Conservation (phyloP, 768 basidiomycete species). For the Arthromyces matolae region DNA sequence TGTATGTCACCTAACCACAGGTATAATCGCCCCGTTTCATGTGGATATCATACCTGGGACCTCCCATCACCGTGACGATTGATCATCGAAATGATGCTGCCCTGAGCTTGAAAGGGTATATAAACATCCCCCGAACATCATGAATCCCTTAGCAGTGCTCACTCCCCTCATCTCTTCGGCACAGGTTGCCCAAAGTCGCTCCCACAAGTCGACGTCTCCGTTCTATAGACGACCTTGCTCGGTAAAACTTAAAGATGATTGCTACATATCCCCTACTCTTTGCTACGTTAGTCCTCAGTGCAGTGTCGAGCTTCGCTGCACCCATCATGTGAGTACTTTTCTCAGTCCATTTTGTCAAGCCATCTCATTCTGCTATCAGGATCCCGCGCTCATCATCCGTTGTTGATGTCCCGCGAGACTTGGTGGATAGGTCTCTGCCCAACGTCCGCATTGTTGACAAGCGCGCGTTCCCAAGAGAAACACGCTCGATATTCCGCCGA, state of each 20-base stretch:
- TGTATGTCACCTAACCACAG: too few relatives aligned
- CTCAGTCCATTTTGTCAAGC: background rate
- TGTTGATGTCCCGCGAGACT: conserved; percentile 23
- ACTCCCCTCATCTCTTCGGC: conserved; percentile 36
- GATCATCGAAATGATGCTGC: conserved; percentile 24
- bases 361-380: conserved; percentile 16
- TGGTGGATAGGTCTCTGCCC: conserved; percentile 21
- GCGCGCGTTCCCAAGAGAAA: conserved; percentile 19
- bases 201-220: conserved; percentile 36
- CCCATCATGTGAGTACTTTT: conserved; percentile 30
- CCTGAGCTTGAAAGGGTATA: conserved; percentile 30
- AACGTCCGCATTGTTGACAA: conserved; percentile 27
- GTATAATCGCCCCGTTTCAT: too few relatives aligned
- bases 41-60: too few relatives aligned
- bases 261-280: conserved; percentile 35
- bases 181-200: conserved; percentile 44
- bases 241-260: conserved; percentile 36
- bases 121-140: conserved; percentile 20
- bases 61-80: too few relatives aligned
- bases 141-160: conserved; percentile 43
- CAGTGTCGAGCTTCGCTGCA: conserved; percentile 33
- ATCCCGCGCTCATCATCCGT: conserved; percentile 23
- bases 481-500: conserved; percentile 21
- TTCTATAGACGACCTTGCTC: conserved; percentile 22
- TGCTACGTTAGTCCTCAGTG: conserved; percentile 37